Percentiles rank a stretch among this genome's conserved stretches.
phyloP scores from a whole-genome alignment of 805 yeast species.

The Candida boidinii region DNA sequence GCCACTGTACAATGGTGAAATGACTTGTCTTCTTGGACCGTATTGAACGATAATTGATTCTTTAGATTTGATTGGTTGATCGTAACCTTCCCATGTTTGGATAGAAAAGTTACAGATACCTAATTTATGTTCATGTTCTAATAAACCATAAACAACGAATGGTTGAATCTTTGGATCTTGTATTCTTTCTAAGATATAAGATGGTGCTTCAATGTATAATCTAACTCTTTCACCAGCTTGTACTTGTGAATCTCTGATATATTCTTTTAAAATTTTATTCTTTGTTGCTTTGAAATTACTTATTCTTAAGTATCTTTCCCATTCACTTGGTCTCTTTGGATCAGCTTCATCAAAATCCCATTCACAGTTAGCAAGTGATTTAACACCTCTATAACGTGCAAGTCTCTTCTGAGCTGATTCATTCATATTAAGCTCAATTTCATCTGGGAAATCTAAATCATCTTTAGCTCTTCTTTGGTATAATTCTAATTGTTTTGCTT shows the following conservation, averaged over 20 bases:
- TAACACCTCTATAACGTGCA: constrained; percentile 77
- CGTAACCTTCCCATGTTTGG: constrained; percentile 85
- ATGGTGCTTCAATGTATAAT: constrained; percentile 52
- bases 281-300: constrained; percentile 71
- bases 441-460: constrained; percentile 93
- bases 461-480: constrained; percentile 68
- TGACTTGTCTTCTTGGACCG: constrained; percentile 82
- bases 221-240: constrained; percentile 58
- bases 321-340: constrained; percentile 59
- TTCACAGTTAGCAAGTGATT: constrained; percentile 65
- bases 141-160: constrained; percentile 62
- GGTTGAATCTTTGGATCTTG: constrained; percentile 36
- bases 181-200: constrained; percentile 32
- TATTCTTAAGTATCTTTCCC: constrained; percentile 68
- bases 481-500: constrained; percentile 61
- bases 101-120: constrained; percentile 77
- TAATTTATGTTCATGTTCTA: constrained; percentile 79
- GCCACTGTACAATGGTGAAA: constrained; percentile 78
- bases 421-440: constrained; percentile 72
- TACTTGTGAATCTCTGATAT: constrained; percentile 36
- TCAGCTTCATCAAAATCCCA: constrained; percentile 90
- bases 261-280: constrained; percentile 57
- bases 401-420: constrained; percentile 72
- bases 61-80: constrained; percentile 76
- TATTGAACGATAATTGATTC: constrained; percentile 80